A percentile compares a stretch with the other conserved stretches of the same genome.
These are phyloP conservation scores for Delitschia confertaspora DNA, from an alignment of 495 filamentous ascomycete genomes.

Conservation along the genomic window DNA sequence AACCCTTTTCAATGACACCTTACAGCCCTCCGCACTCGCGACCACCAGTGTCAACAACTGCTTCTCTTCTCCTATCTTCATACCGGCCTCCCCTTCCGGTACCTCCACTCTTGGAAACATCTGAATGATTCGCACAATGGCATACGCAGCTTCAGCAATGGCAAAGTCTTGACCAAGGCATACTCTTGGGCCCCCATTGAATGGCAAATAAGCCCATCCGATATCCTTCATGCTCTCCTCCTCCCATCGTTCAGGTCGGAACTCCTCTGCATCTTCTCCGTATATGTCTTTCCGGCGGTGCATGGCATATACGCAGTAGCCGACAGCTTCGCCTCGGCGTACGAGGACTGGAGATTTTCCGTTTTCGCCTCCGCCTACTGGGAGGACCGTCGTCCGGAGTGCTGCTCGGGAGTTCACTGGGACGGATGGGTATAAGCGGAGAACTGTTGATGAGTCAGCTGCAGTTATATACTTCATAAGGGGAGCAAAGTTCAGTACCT, in stretches of 20 bases:
- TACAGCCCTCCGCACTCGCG: conserved; percentile 32
- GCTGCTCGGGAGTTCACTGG: conserved; percentile 32
- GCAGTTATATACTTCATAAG: too few species aligned
- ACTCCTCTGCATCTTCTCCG: conserved; percentile 31
- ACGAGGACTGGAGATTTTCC: conserved; percentile 41
- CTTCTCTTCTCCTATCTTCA: conserved; percentile 27
- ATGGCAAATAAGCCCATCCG: conserved; percentile 31
- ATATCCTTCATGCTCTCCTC: conserved; percentile 19
- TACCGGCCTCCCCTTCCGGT: conserved; percentile 10
- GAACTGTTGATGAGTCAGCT: too few species aligned
- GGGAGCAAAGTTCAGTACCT: too few species aligned
- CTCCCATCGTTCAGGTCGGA: conserved; percentile 28
- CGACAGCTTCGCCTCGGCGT: conserved; percentile 35
- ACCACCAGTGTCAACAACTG: conserved; percentile 32
- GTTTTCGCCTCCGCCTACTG: conserved; percentile 43
- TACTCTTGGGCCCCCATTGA: conserved; percentile 32
- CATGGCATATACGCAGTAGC: conserved; percentile 37
- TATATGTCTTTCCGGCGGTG: conserved; percentile 29
- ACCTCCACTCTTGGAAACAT: conserved; percentile 30
- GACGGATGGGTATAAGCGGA: conserved; percentile 47
- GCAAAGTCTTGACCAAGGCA: conserved; percentile 37
- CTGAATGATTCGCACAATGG: conserved; percentile 35
- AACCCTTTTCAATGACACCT: too few species aligned
- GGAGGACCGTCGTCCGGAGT: conserved; percentile 39
- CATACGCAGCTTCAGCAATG: conserved; percentile 36